Conservation (phyloP, 2,329 filamentous ascomycete species). For the Aspergillus novofumigatus region DNA sequence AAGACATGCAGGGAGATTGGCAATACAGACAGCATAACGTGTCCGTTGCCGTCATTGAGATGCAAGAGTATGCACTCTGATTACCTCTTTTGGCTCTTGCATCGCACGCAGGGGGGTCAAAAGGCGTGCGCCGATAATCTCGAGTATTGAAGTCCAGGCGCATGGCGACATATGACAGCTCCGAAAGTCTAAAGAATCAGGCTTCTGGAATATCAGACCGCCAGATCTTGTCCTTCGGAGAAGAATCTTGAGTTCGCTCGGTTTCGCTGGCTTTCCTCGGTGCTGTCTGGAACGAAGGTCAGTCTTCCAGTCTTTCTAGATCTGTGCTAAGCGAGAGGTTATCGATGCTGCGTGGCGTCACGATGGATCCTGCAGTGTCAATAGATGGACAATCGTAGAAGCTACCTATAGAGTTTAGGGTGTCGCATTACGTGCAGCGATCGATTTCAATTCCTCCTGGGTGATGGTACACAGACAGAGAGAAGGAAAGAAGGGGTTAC, state of each 20-base stretch:
- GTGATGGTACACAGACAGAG: not conserved
- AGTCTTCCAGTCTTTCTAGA: not conserved
- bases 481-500: not conserved
- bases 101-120: not conserved
- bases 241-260: not conserved
- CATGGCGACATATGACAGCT: conserved; percentile 14
- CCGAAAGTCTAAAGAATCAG: not conserved
- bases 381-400: not conserved
- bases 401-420: not conserved
- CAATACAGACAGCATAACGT: conserved; percentile 1
- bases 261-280: not conserved
- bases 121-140: not conserved
- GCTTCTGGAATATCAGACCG: conserved; percentile 8
- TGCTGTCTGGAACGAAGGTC: not conserved
- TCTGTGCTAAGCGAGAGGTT: not conserved
- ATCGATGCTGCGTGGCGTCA: not conserved
- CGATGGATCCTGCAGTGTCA: not conserved
- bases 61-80: not conserved
- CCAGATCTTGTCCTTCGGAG: conserved; percentile 11
- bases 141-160: not conserved
- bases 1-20: not conserved
- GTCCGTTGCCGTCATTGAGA: not conserved
- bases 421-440: not conserved
- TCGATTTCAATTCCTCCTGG: not conserved
- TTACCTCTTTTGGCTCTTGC: not conserved